Evolutionary conservation across 2,329 filamentous ascomycete species (phyloP), one percentile per base, ranked within the genome.

Genomic region (Cladosporium sp.): DNA sequence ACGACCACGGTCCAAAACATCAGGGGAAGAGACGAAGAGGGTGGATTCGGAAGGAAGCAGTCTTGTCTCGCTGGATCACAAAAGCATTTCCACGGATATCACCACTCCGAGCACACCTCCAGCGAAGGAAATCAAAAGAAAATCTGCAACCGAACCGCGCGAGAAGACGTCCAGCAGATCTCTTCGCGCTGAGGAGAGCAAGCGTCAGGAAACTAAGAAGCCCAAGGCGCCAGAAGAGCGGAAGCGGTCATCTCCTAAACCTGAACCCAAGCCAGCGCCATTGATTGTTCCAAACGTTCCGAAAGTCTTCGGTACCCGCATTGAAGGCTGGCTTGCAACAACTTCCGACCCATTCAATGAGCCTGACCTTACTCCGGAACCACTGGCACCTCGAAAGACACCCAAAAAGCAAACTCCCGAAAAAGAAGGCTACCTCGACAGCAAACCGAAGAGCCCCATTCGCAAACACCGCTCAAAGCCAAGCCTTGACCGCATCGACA

Each of bases 251-350:
- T 53, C 50, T 15, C 43, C 45, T 4, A 43, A 50, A 12, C 18
- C 51, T 27, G 39, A 53, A 16, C 47, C 33, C n/a, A 49, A 47
- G 11, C 12, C 54, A 18, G n/a, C 55, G 11, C 52, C 62, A 20
- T 50, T 52, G 12, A 49, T 53, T 22, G 58, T 63, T 11, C 65
- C 70, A n/a, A 70, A 71, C 18, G 66, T 70, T 4, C 62, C 70
- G 16, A 73, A 73, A 39, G 69, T 75, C 12, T 72, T 74, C 50
- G 71, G 68, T 16, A 74, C 60, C 46, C 78, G 79, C 41, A 76
- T 85, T 20, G 78, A 84, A 63, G 78, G 79, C 42, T 85, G 82
- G 82, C 72, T 85, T 5, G 75, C 74, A 62, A 55, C 51, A 15
- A 65, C 59, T 45, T 53, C 65, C 15, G 57, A 67, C 57, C 65